Percentiles rank a stretch among this genome's conserved stretches.
phyloP scores from a whole-genome alignment of 352 stramenopile species.

The Achlya hypogyna region DNA sequence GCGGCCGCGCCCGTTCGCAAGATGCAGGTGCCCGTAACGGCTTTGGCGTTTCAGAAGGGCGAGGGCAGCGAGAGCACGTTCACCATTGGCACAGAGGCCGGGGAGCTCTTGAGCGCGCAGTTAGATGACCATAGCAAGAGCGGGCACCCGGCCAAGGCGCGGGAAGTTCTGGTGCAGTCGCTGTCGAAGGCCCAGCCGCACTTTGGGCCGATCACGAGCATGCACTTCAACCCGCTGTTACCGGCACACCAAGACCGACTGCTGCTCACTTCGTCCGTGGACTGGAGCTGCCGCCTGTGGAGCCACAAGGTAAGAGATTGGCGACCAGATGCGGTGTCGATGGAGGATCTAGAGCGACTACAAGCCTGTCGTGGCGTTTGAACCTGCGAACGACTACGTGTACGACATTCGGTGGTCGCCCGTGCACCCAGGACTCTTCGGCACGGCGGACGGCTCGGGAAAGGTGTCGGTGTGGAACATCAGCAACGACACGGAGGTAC shows the following conservation, averaged over 20 bases:
- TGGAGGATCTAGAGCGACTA: conserved; percentile 40
- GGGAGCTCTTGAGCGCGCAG: conserved; percentile 12
- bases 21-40: conserved; percentile 77
- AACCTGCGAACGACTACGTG: conserved; percentile 83
- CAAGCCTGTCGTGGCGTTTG: conserved; percentile 63
- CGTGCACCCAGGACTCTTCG: conserved; percentile 69
- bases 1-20: conserved; percentile 69
- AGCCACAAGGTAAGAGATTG: conserved; percentile 27
- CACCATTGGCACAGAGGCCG: conserved; percentile 53
- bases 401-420: conserved; percentile 82
- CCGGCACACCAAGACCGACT: conserved; percentile 62
- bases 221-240: conserved; percentile 75
- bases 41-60: conserved; percentile 70
- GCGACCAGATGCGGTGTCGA: not conserved
- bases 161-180: conserved; percentile 60
- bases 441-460: conserved; percentile 67
- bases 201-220: conserved; percentile 73
- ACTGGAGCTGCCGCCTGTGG: conserved; percentile 85
- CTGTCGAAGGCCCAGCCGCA: conserved; percentile 61
- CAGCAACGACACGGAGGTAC: conserved; percentile 59
- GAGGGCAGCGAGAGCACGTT: conserved; percentile 62
- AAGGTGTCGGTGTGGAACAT: conserved; percentile 79
- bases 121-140: conserved; percentile 7
- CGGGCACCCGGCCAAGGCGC: conserved; percentile 11
- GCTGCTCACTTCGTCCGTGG: conserved; percentile 72